Evolutionary conservation across 352 stramenopile species (phyloP), one percentile per base, ranked within the genome.

Genomic region (Phytopythium helicoides): DNA sequence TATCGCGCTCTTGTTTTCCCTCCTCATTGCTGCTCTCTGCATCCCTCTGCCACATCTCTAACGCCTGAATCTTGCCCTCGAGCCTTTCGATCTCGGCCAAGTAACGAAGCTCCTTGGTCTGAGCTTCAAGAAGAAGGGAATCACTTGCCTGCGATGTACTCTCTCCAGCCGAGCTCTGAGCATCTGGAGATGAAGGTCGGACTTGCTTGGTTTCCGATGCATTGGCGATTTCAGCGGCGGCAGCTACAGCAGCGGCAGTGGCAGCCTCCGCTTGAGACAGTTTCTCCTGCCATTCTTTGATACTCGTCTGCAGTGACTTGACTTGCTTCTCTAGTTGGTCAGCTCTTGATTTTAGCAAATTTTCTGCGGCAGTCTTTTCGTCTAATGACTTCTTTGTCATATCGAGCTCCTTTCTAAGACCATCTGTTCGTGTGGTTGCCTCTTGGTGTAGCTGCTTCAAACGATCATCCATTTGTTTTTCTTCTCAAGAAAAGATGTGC

Each of bases 71-170:
- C 44, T 81, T 88, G 6, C 73, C 36, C 49, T 92, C 84, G 56
- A 91, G 63, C 42, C 82, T 86, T 44, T 92, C 79, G 5, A 90
- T 64, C 33, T 92, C 81, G 7, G 76, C 81, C 10, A 86, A 33
- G 26, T 66, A 78, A 6, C 78, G 81, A 28, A 92, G 54, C 31
- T 92, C 81, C 18, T 88, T 87, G 0, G 81, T 89, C 44, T 92
- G 81, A 11, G 73, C 75, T 51, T 90, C 81, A 3, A 92, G 50
- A 6, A 90, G 36, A 16, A 89, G 41, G 14, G 68, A 73, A 47
- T 89, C 74, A 39, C 62, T 79, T 14, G 62, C 71, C 12, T 79
- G 63, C 18, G 56, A 60, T 14, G 38, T 56, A 18, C 49, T 54
- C 41, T 48, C 51, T 38, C 48, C 36, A 23, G 59, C 49, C 6